A percentile compares a stretch with the other conserved stretches of the same genome.
Evolutionary conservation across 2,329 filamentous ascomycete genomes (phyloP).

Genomic region (Podosphaera fusca): DNA sequence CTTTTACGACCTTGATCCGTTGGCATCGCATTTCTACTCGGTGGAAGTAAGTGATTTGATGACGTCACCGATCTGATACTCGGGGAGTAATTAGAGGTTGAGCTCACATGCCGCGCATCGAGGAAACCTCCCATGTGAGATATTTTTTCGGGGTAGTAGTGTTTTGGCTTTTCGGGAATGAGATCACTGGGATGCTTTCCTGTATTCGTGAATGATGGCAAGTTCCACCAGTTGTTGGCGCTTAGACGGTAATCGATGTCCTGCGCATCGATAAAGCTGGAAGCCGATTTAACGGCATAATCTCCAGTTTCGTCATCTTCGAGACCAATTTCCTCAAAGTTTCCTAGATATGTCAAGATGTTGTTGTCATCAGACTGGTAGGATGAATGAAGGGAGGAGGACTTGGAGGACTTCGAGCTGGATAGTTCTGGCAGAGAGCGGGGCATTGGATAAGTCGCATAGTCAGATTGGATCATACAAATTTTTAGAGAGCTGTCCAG

Average conservation of each 20-base stretch:
- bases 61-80: background rate
- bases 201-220: background rate
- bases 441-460: conserved; percentile 19
- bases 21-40: conserved; percentile 14
- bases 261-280: background rate
- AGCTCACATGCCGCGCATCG: background rate
- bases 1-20: background rate
- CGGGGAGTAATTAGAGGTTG: background rate
- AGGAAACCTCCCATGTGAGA: background rate
- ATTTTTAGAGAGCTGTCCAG: too few relatives aligned
- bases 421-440: conserved; percentile 60
- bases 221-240: background rate
- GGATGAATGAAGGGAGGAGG: conserved; percentile 66
- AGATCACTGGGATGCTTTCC: background rate
- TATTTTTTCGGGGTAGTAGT: background rate
- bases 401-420: conserved; percentile 71
- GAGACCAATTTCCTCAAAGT: conserved; percentile 87
- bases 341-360: conserved; percentile 46
- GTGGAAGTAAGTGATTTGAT: conserved; percentile 2
- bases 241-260: background rate
- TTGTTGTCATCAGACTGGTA: conserved; percentile 49
- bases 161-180: background rate
- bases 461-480: background rate
- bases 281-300: conserved; percentile 11
- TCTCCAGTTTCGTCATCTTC: conserved; percentile 34